Base-by-base conservation (phyloP, 345 rosid species). In the Salix purpurea region DNA sequence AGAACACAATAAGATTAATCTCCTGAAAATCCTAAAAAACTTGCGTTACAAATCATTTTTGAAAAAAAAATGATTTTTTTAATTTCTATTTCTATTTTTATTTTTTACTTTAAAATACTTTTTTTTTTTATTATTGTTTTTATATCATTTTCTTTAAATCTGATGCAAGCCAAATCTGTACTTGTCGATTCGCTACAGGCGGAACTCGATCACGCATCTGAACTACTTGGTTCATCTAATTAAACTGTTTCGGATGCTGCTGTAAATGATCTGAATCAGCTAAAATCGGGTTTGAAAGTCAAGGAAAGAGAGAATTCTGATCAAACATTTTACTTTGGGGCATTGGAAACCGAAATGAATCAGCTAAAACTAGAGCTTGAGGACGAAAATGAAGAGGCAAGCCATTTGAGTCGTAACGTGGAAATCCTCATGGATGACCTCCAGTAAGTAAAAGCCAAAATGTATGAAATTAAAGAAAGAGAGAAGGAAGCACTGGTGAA, bases 261-360 rank as follows among this genome's bases (percentile, higher is more conserved):
- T 19, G 70, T 26, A 0, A n/a, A 67, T 4, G 72, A 79, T 40
- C 6, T 78, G 69, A 72, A 80, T 42, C 62, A 69, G 62, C 24
- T 76, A 46, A 79, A 76, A 71, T 74, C 65, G 9, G 84, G 82
- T 16, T 24, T 85, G 74, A 81, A 79, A 62, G 75, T 7, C 42
- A 82, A 77, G 75, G 83, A 82, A 44, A 70, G 61, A 46, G 80
- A 79, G 65, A 83, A 70, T 14, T 86, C 78, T 5, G 84, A 84
- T 73, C 83, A 71, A 75, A 84, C 77, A 7, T 26, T 72, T 67
- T 65, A 71, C 52, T 64, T 81, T 0, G 77, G 72, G 71, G 78
- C 66, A 19, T 21, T 85, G 75, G 80, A 81, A 32, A 83, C 37
- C 26, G 89, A 87, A 71, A 58, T 79, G 70, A 74, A 72, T 46